Evolutionary conservation across 2,329 filamentous ascomycete species (phyloP), one percentile per base, ranked within the genome.

Genomic region (Venturia effusa): DNA sequence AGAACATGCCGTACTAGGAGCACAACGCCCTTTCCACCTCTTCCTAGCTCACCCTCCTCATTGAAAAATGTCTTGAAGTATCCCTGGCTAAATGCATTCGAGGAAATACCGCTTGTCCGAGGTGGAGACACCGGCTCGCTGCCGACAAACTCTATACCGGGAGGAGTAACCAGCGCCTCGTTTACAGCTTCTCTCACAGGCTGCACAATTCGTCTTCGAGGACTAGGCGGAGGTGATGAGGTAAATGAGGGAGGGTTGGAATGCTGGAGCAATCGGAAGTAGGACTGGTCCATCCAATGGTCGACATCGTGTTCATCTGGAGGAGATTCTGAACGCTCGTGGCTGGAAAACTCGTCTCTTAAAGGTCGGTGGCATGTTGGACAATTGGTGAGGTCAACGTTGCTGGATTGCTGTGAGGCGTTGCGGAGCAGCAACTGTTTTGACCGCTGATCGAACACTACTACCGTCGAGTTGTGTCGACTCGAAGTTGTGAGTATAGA

Each of bases 11-110:
- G 86, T 11, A 99, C 94, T n/a, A 97, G 81, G 59, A 99, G 76
- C 1, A 99, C 94, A 3, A 99, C 92, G 0, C 94, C 94, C 72
- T 96, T 96, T 3, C 95, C 94, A 27, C 95, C 94, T 70, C 88
- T 84, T 0, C 94, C 94, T 0, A 99, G 81, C 70, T 93, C 88
- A 5, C 84, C 82, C 75, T 97, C 90, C 70, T 96, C 92, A 4
- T 92, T 86, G 71, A 99, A 99, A 75, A 97, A 97, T 17, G 85
- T 88, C 70, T 89, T 85, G 77, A 97, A 97, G 72, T 97, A 99
- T 69, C 92, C 87, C 7, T 89, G 92, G 69, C 88, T 95, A 71
- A 99, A 97, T 0, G 94, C 92, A 34, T 90, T 85, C 64, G 87
- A 84, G 39, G 90, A 90, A 63, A 99, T 99, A 34, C 89, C 87